Evolutionary conservation across 1,139 yeast genomes (phyloP).

Genomic region (Meyerozyma guilliermondii): DNA sequence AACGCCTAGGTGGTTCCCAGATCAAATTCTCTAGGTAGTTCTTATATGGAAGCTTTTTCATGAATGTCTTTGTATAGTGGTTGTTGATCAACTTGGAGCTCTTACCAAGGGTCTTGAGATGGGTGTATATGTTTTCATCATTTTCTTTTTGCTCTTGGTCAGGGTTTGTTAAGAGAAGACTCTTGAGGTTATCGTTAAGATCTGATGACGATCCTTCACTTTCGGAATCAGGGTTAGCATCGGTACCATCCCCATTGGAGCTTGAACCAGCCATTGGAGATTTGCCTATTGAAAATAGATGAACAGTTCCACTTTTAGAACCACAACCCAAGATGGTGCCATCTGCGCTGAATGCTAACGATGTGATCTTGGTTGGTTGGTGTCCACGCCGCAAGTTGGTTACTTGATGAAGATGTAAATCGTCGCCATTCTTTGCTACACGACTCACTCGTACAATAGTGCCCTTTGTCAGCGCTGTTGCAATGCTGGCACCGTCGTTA

Average conservation of each 20-base stretch:
- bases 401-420: constrained; percentile 27
- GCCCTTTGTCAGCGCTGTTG: constrained; percentile 70
- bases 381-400: constrained; percentile 68
- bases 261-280: constrained; percentile 18
- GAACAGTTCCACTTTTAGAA: constrained; percentile 65
- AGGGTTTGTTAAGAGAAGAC: not conserved
- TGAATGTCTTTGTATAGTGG: constrained; percentile 33
- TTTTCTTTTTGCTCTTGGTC: not conserved
- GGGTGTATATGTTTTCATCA: not conserved
- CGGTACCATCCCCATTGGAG: constrained; percentile 8
- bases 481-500: constrained; percentile 48
- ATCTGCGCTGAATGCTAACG: constrained; percentile 49
- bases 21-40: constrained; percentile 39
- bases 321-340: constrained; percentile 56
- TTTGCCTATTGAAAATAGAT: constrained; percentile 38
- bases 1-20: constrained; percentile 42
- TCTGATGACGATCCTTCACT: constrained; percentile 1
- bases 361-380: constrained; percentile 51
- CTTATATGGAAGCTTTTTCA: constrained; percentile 38
- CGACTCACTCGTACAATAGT: constrained; percentile 58
- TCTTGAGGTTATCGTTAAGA: not conserved
- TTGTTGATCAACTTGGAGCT: constrained; percentile 22
- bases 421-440: constrained; percentile 10
- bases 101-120: constrained; percentile 5
- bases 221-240: constrained; percentile 3